Percentiles rank a stretch among this genome's conserved stretches.
Evolutionary conservation across 148 eudicot species (phyloP).

Genomic region (Persicaria tinctoria): DNA sequence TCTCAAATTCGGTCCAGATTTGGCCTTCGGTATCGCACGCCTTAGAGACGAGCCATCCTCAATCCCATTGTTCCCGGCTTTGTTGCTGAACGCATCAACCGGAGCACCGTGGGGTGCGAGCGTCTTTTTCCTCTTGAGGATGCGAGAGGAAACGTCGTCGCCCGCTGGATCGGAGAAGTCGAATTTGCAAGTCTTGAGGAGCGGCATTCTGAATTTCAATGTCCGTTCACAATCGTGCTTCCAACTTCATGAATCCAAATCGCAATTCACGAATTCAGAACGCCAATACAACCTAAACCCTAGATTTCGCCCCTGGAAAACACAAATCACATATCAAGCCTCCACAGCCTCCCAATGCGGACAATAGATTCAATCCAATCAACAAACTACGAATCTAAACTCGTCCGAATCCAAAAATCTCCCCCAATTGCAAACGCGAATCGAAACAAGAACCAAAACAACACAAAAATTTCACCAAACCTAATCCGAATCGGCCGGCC

Average conservation of each 20-base stretch:
- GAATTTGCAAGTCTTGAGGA: conserved; percentile 26
- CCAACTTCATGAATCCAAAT: neutral
- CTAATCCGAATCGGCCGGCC: conserved; percentile 7
- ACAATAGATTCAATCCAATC: neutral
- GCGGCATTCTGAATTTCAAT: conserved; percentile 31
- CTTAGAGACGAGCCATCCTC: conserved; percentile 22
- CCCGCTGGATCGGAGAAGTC: conserved; percentile 22
- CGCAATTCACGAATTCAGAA: neutral
- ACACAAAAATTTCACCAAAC: neutral
- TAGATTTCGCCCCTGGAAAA: conserved; percentile 7
- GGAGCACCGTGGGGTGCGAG: conserved; percentile 16
- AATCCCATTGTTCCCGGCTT: conserved; percentile 13
- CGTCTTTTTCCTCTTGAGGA: conserved; percentile 31
- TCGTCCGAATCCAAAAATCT: neutral
- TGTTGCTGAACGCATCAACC: conserved; percentile 10
- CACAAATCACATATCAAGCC: neutral
- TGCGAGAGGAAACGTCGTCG: conserved; percentile 20
- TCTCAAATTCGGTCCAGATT: conserved; percentile 11
- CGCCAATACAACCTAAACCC: neutral
- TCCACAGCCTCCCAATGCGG: conserved; percentile 1
- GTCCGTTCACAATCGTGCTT: neutral
- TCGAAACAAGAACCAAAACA: neutral
- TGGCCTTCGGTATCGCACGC: conserved; percentile 17
- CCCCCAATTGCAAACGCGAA: neutral
- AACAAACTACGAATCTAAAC: neutral